Evolutionary conservation across 2,329 filamentous ascomycete genomes (phyloP).

Genomic region (Tolypocladium album): DNA sequence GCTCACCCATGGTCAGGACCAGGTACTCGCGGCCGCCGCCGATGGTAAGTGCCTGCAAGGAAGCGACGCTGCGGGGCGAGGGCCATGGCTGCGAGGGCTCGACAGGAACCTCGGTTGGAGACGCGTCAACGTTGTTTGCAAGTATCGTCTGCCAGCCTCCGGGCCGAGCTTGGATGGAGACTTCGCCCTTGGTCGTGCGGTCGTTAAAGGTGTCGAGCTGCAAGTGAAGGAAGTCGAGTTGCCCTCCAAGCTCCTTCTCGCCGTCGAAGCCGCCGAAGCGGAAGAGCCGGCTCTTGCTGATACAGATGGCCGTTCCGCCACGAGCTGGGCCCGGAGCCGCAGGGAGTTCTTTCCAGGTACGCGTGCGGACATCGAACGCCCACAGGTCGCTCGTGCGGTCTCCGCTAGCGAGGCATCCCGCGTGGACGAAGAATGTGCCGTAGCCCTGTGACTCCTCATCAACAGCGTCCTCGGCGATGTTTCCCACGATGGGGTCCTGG

Average conservation of each 20-base stretch:
- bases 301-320: slow-evolving; percentile 57
- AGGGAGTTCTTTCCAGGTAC: slow-evolving; percentile 57
- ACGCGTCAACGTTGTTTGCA: slow-evolving; percentile 22
- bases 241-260: slow-evolving; percentile 55
- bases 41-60: slow-evolving; percentile 44
- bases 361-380: slow-evolving; percentile 58
- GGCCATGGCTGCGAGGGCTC: slow-evolving; percentile 34
- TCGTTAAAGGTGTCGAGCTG: slow-evolving; percentile 46
- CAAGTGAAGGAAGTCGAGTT: slow-evolving; percentile 55
- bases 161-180: slow-evolving; percentile 37
- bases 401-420: slow-evolving; percentile 56
- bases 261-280: slow-evolving; percentile 77
- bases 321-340: slow-evolving; percentile 56
- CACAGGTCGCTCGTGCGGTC: slow-evolving; percentile 59
- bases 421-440: slow-evolving; percentile 65
- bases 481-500: slow-evolving; percentile 48
- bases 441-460: slow-evolving; percentile 52
- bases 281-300: slow-evolving; percentile 55
- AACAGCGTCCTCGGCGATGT: slow-evolving; percentile 44
- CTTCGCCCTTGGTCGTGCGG: slow-evolving; percentile 34
- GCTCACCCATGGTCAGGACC: slow-evolving; percentile 50
- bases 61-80: slow-evolving; percentile 39
- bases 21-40: slow-evolving; percentile 52
- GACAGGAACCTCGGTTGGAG: slow-evolving; percentile 23
- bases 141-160: slow-evolving; percentile 42